phyloP scores from a whole-genome alignment of 1,284 basidiomycete species.

The Vanrija sp. region DNA sequence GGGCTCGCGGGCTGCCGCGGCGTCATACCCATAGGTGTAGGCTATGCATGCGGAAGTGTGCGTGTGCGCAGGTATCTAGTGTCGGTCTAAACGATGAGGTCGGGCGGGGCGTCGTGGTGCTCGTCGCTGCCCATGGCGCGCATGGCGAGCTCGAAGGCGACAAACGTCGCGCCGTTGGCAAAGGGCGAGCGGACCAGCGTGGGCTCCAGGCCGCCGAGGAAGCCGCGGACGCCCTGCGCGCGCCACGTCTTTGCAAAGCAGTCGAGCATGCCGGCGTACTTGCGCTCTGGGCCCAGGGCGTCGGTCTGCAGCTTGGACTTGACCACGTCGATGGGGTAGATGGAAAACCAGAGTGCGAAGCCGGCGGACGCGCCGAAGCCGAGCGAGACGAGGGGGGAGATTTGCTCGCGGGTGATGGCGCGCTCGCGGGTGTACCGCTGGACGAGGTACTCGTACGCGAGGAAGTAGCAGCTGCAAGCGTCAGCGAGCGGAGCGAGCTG shows the following conservation, averaged over 20 bases:
- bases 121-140: constrained; percentile 27
- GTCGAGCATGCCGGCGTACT: constrained; percentile 75
- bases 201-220: constrained; percentile 82
- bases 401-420: constrained; percentile 66
- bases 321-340: constrained; percentile 91
- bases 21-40: too few relatives aligned
- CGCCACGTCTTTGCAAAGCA: constrained; percentile 77
- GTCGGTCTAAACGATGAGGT: background rate
- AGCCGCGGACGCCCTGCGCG: constrained; percentile 76
- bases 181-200: constrained; percentile 66
- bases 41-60: too few relatives aligned
- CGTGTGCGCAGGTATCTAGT: too few relatives aligned
- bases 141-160: constrained; percentile 84
- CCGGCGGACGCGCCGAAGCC: constrained; percentile 76
- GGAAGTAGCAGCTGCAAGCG: constrained; percentile 66
- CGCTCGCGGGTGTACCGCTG: constrained; percentile 73
- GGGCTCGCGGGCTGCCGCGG: too few relatives aligned
- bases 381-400: constrained; percentile 70
- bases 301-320: constrained; percentile 96
- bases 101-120: background rate
- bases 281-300: constrained; percentile 69
- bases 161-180: constrained; percentile 88
- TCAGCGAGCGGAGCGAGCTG: background rate
- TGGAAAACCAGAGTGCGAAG: constrained; percentile 52
- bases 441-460: constrained; percentile 88